Conservation (phyloP, 2,329 filamentous ascomycete genomes). For the Xylogone sp. region DNA sequence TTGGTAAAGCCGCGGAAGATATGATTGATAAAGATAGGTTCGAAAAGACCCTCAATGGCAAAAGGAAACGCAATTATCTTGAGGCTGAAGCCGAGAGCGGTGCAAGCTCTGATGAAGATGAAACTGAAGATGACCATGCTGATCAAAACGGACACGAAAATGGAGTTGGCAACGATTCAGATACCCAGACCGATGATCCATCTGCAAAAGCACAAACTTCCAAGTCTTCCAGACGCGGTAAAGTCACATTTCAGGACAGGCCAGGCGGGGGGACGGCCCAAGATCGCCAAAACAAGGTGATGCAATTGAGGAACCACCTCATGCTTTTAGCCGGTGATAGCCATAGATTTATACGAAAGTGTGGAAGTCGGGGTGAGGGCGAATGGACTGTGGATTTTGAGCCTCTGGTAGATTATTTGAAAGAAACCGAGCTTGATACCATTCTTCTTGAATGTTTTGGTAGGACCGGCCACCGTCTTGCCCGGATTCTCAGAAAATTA, state of each 20-base stretch:
- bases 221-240: constrained; percentile 27
- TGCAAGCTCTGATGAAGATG: constrained; percentile 20
- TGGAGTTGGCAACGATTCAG: constrained; percentile 5
- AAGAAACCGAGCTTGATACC: constrained; percentile 75
- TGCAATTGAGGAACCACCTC: constrained; percentile 69
- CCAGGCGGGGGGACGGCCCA: constrained; percentile 9
- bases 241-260: constrained; percentile 50
- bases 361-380: constrained; percentile 57
- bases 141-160: constrained; percentile 6
- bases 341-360: constrained; percentile 64
- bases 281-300: constrained; percentile 39
- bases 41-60: constrained; percentile 41
- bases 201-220: background rate
- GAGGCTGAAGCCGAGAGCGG: constrained; percentile 19
- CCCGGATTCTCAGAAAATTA: constrained; percentile 78
- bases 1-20: constrained; percentile 49
- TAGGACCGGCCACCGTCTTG: constrained; percentile 72
- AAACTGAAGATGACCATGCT: constrained; percentile 9
- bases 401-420: constrained; percentile 65
- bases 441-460: constrained; percentile 77
- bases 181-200: constrained; percentile 1
- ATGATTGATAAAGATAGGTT: constrained; percentile 43
- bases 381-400: constrained; percentile 84
- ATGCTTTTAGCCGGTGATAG: constrained; percentile 66
- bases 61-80: constrained; percentile 20